Evolutionary conservation across 257 asterid genomes (phyloP).

Genomic region (Solanum pinnatisectum): DNA sequence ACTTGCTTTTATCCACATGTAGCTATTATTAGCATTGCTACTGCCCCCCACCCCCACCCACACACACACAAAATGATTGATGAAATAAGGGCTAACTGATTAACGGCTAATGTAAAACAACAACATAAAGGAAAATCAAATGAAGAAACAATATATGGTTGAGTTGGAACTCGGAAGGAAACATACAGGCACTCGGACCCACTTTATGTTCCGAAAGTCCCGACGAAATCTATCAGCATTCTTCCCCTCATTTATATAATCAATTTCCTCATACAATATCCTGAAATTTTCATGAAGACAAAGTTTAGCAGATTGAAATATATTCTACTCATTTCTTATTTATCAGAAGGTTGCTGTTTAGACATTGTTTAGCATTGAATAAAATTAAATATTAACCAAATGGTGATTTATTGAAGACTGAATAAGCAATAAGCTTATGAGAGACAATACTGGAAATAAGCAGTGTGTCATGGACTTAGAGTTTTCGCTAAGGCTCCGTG

Average conservation of each 20-base stretch:
- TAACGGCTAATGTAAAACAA: not conserved
- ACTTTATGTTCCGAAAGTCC: slow-evolving; percentile 89
- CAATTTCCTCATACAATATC: slow-evolving; percentile 93
- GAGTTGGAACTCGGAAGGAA: slow-evolving; percentile 4
- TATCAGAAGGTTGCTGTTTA: not conserved
- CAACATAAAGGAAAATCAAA: not conserved
- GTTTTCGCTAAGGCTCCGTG: too few species aligned
- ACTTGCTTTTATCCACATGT: not conserved
- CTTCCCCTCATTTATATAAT: slow-evolving; percentile 94
- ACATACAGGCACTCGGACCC: slow-evolving; percentile 99
- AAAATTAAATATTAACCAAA: not conserved
- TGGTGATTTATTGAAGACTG: not conserved
- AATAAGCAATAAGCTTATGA: not conserved
- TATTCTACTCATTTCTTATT: not conserved
- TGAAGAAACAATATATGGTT: not conserved
- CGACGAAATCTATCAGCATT: slow-evolving; percentile 95
- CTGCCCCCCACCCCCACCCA: not conserved
- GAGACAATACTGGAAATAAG: not conserved
- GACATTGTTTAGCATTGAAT: not conserved
- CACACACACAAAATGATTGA: not conserved
- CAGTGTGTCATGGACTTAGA: too few species aligned
- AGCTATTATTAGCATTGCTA: not conserved
- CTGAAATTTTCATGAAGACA: slow-evolving; percentile 27
- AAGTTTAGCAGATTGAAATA: not conserved
- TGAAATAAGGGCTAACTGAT: not conserved